Conservation (phyloP, 148 eudicot species). For the Chenopodium formosanum region DNA sequence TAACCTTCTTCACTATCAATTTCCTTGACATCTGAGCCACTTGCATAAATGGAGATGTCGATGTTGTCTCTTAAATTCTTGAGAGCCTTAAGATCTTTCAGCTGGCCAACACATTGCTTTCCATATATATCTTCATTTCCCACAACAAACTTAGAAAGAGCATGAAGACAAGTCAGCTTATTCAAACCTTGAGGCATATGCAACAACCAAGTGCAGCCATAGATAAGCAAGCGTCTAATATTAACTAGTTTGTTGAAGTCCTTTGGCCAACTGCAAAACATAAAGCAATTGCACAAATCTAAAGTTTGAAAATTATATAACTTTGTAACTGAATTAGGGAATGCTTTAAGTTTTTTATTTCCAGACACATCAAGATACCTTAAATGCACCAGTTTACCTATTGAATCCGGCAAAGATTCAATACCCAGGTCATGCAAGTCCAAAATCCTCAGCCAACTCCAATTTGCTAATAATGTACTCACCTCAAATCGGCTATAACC, state of each 20-base stretch:
- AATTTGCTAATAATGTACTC: background rate
- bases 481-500: background rate
- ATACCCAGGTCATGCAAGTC: background rate
- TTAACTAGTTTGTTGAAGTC: background rate
- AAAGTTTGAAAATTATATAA: constrained; percentile 13
- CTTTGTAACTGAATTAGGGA: constrained; percentile 9
- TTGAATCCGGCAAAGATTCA: background rate
- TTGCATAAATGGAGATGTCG: background rate
- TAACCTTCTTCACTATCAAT: background rate
- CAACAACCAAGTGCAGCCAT: background rate
- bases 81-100: constrained; percentile 13
- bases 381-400: constrained; percentile 1
- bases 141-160: constrained; percentile 1
- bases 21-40: background rate
- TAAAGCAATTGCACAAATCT: background rate
- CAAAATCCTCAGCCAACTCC: background rate
- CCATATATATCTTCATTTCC: background rate
- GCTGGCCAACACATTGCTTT: background rate
- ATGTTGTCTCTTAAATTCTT: background rate
- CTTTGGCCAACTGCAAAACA: background rate
- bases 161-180: constrained; percentile 13
- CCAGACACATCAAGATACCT: constrained; percentile 7
- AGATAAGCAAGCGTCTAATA: background rate
- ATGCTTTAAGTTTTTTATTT: background rate
- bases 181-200: constrained; percentile 18